Base-by-base conservation (phyloP, 805 yeast genomes). In the Spathaspora girioi region DNA sequence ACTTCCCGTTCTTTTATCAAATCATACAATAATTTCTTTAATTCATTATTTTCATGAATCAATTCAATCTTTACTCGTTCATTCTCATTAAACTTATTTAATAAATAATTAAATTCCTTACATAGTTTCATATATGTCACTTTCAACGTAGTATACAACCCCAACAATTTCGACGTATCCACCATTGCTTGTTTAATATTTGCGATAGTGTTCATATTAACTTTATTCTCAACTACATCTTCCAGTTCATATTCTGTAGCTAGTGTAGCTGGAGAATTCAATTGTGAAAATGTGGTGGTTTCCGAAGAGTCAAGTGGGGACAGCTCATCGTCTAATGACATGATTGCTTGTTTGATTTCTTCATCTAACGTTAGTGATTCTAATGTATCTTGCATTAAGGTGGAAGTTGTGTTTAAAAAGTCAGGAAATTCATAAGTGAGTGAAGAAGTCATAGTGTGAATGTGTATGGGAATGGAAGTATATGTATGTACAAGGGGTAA, bases 41-140 rank as follows among this genome's bases (percentile, higher is more conserved):
- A 60, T 53, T 69, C 67, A 51, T 68, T 67, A 51, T 70, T 70
- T 49, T 70, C 75, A 54, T 69, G 63, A 50, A 69, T 69, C 51
- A 70, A 57, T 51, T 65, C 67, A 43, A 70, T 61, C 52, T 69
- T 69, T 45, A 67, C 57, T 41, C 56, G 54, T 56, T 70, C 75
- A 53, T 69, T 70, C 46, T 69, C 71, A 51, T 69, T 69, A 58
- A 70, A 70, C 55, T 68, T 69, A 35, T 59, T 56, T 53, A 70
- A 60, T 18, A 70, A 55, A 52, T 63, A 69, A 51, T 70, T 70
- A 62, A 69, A 70, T 50, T 70, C 75, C 49, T 66, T 68, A 56
- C 75, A 70, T 47, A 70, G 64, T 55, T 70, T 69, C 53, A 70
- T 57, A 55, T 70, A 70, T 4, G 75, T 69, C 3, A 65, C 57